Evolutionary conservation across 768 basidiomycete species (phyloP), one percentile per base, ranked within the genome.

Genomic region (Boletus insuetus): DNA sequence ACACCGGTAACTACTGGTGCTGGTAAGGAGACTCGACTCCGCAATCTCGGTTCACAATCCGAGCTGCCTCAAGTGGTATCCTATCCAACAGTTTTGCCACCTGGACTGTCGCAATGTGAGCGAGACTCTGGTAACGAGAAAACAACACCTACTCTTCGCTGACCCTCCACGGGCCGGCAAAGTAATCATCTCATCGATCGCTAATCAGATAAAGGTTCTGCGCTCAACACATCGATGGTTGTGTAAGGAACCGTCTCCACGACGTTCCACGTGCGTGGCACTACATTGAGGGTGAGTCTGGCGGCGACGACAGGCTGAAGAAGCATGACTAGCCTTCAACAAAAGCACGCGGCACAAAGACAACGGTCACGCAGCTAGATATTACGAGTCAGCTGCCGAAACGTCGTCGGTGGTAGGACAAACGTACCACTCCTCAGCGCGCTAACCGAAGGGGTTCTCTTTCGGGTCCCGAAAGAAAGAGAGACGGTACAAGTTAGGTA

Each of bases 371-470:
- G 50, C 49, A 12, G 56, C 61, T 63, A 8, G 12, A 54, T 2
- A 14, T 3, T 19, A 12, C 7, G 6, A 38, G 29, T 69, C 38
- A 66, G 58, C 13, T 1, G 34, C 38, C 38, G 24, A 35, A 38
- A 3, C 26, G 7, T 38, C 13, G 49, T 20, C 34, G 3, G 13
- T 26, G 16, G 9, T 4, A 13, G 43, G 0, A 35, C 8, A 45
- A 35, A 56, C 60, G 3, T 45, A 65, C 61, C 60, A 40, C 38
- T 43, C 41, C 39, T 22, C 39, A 55, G 49, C 58, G 34, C 34
- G 14, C 61, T 58, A 37, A 49, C 71, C 67, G 69, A 73, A 67
- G 69, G 69, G 69, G 71, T 71, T 69, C n/a, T n/a, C n/a, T n/a
- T n/a, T n/a, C n/a, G n/a, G n/a, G n/a, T 61, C 71, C 71, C 67